Percentiles rank a stretch among this genome's conserved stretches.
These are phyloP conservation scores for Blattamonas nauphoetae DNA, from an alignment of 78 protist genomes.

Conservation along the genomic window DNA sequence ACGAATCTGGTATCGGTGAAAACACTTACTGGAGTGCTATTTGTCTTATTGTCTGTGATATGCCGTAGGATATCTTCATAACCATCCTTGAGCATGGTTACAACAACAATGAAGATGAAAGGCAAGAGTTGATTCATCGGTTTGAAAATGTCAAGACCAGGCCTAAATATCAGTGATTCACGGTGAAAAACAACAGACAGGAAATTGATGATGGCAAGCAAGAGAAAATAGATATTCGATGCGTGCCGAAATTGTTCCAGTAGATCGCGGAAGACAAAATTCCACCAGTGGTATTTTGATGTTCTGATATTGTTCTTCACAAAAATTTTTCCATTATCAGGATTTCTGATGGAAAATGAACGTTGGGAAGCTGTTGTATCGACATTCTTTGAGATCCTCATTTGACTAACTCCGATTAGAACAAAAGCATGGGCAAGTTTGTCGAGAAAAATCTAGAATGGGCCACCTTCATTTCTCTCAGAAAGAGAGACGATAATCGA, in stretches of 20 bases:
- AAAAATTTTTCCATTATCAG: too few species aligned
- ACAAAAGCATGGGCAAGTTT: too few species aligned
- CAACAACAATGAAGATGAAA: background rate
- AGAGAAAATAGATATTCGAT: slow-evolving; percentile 3
- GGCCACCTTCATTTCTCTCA: too few species aligned
- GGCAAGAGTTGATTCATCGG: background rate
- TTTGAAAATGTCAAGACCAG: background rate
- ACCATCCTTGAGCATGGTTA: background rate
- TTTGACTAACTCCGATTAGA: too few species aligned
- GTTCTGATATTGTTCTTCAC: too few species aligned
- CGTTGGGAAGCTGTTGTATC: too few species aligned
- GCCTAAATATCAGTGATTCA: background rate
- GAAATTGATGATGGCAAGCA: background rate
- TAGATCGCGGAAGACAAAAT: background rate
- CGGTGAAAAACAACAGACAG: too few species aligned
- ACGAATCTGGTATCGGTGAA: background rate
- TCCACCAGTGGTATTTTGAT: background rate
- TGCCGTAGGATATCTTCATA: slow-evolving; percentile 4
- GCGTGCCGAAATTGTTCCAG: background rate
- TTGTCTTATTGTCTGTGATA: background rate
- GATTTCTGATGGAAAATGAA: too few species aligned
- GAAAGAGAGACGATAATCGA: too few species aligned
- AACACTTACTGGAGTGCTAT: background rate
- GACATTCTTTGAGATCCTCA: too few species aligned
- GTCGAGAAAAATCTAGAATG: too few species aligned